phyloP scores from a whole-genome alignment of 139 green algal genomes.

The Volvox africanus region DNA sequence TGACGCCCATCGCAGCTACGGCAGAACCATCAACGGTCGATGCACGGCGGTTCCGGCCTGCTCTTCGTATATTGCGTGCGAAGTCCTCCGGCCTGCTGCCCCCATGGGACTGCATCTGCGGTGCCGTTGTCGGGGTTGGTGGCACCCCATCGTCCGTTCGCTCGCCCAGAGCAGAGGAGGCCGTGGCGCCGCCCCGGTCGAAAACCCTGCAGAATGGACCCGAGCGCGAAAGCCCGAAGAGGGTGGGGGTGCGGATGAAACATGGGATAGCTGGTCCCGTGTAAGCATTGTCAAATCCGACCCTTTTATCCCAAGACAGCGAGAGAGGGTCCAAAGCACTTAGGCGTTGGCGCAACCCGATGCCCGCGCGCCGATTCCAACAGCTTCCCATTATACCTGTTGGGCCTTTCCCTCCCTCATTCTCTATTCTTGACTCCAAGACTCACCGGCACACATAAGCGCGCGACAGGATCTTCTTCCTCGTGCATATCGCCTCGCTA shows the following conservation, averaged over 20 bases:
- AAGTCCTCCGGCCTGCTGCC: no score
- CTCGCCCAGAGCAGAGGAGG: not conserved
- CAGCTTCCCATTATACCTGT: no score
- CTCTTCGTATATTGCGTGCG: not conserved
- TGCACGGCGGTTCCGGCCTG: not conserved
- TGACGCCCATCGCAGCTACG: not conserved
- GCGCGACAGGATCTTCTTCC: not conserved
- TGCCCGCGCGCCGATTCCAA: no score
- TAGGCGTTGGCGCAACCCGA: no score
- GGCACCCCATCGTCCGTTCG: not conserved
- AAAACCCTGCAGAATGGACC: not conserved
- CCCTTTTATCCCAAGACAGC: no score
- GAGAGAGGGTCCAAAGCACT: no score
- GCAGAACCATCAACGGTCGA: not conserved
- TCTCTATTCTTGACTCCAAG: not conserved
- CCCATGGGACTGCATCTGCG: not conserved
- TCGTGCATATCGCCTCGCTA: no score
- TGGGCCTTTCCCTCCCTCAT: not conserved
- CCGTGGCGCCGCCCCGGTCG: not conserved
- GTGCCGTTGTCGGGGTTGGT: not conserved
- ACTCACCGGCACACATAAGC: slow-evolving; percentile 7
- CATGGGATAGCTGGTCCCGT: no score
- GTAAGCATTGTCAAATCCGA: no score
- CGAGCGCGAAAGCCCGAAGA: no score
- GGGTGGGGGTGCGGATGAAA: no score